A percentile compares a stretch with the other conserved stretches of the same genome.
Conservation (phyloP, 805 yeast species). For the Saturnispora halmiae region DNA sequence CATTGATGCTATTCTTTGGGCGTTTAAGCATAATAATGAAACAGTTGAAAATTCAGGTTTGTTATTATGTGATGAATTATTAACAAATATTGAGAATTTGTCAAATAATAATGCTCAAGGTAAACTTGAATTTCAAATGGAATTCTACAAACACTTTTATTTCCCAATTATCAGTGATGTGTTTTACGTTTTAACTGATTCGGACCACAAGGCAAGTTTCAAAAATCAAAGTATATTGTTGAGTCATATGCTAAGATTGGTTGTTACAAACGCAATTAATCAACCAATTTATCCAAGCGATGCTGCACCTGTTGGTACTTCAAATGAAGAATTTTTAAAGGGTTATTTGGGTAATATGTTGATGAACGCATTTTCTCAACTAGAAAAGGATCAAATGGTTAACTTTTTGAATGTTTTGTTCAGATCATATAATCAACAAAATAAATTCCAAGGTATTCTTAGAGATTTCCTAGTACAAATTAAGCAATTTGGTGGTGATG, state of each 20-base stretch:
- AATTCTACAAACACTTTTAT: slow-evolving; percentile 81
- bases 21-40: slow-evolving; percentile 93
- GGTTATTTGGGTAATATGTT: slow-evolving; percentile 77
- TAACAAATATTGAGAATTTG: slow-evolving; percentile 73
- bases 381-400: slow-evolving; percentile 72
- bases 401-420: slow-evolving; percentile 74
- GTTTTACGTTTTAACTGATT: slow-evolving; percentile 86
- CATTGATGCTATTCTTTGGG: slow-evolving; percentile 94
- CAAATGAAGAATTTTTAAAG: slow-evolving; percentile 69
- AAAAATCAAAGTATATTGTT: slow-evolving; percentile 76
- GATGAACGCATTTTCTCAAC: slow-evolving; percentile 83
- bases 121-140: slow-evolving; percentile 54
- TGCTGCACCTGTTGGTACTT: slow-evolving; percentile 77
- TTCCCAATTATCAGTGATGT: slow-evolving; percentile 87
- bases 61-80: slow-evolving; percentile 69
- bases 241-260: slow-evolving; percentile 74
- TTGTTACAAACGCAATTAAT: slow-evolving; percentile 63
- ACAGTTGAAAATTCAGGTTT: slow-evolving; percentile 93
- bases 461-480: slow-evolving; percentile 96
- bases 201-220: slow-evolving; percentile 97
- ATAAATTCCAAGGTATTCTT: slow-evolving; percentile 70
- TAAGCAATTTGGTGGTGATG: slow-evolving; percentile 91
- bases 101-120: slow-evolving; percentile 36
- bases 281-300: slow-evolving; percentile 74
- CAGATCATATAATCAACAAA: slow-evolving; percentile 60